phyloP scores from a whole-genome alignment of 768 basidiomycete species.

The Cyclocybe cylindracea region DNA sequence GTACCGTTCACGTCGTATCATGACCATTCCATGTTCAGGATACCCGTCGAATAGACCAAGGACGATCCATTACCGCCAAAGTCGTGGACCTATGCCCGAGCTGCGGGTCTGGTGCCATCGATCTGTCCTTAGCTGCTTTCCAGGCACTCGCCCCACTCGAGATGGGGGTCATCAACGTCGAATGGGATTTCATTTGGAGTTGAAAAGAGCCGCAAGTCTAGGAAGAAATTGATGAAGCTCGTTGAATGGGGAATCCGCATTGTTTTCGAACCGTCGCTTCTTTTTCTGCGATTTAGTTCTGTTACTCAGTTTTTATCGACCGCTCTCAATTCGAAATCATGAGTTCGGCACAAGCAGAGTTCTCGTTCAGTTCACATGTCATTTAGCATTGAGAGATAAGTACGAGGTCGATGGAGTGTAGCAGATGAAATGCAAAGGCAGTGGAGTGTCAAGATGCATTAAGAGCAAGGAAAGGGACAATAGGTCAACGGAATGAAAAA shows the following conservation, averaged over 20 bases:
- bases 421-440: constrained; percentile 14
- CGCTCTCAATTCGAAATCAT: neutral
- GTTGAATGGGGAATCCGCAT: neutral
- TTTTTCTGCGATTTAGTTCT: neutral
- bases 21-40: neutral
- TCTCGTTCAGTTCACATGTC: neutral
- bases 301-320: neutral
- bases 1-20: neutral
- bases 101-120: constrained; percentile 24
- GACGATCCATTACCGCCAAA: constrained; percentile 20
- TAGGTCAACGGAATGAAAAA: neutral
- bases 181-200: constrained; percentile 23
- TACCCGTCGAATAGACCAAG: constrained; percentile 19
- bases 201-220: too few relatives aligned
- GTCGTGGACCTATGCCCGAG: constrained; percentile 32
- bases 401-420: constrained; percentile 12
- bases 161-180: constrained; percentile 22
- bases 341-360: neutral
- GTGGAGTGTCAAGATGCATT: constrained; percentile 20
- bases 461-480: constrained; percentile 12
- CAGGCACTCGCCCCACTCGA: constrained; percentile 25
- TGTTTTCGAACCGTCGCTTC: neutral
- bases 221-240: too few relatives aligned
- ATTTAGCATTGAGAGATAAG: constrained; percentile 10
- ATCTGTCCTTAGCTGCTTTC: constrained; percentile 29